These are phyloP conservation scores for Colletotrichum sp. DNA, from an alignment of 2,329 filamentous ascomycete species.

Conservation along the genomic window DNA sequence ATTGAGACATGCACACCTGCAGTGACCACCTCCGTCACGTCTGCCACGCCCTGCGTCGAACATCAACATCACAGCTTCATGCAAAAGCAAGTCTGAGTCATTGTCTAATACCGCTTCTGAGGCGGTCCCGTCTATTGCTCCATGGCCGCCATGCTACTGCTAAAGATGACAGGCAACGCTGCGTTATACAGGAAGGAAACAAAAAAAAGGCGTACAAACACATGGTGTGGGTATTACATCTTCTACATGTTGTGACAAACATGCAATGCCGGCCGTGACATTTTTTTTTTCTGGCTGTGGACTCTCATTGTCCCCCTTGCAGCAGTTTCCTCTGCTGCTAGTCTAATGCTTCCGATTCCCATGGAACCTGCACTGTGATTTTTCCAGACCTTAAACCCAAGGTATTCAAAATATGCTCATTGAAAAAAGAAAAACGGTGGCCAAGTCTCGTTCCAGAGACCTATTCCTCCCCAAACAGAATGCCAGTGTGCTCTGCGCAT, in stretches of 20 bases:
- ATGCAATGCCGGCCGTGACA: conserved; percentile 11
- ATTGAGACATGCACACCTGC: background rate
- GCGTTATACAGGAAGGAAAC: background rate
- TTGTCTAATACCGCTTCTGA: background rate
- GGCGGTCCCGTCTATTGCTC: conserved; percentile 5
- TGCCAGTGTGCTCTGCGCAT: conserved; percentile 11
- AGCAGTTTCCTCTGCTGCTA: background rate
- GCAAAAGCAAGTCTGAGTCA: background rate
- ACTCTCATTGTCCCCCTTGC: background rate
- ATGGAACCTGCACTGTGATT: background rate
- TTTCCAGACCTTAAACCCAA: conserved; percentile 10
- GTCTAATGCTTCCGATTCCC: background rate
- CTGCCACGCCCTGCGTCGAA: background rate
- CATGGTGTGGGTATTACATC: background rate
- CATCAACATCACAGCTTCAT: background rate
- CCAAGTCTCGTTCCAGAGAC: background rate
- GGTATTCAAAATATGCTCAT: background rate
- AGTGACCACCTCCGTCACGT: background rate
- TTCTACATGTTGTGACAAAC: background rate
- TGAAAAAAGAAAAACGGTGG: background rate
- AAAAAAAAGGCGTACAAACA: background rate
- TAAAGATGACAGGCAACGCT: background rate
- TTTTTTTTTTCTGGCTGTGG: background rate
- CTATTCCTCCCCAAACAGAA: conserved; percentile 20
- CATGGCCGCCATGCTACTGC: background rate